Evolutionary conservation across 2,329 filamentous ascomycete species (phyloP).

Genomic region (Pseudodiploospora longispora): DNA sequence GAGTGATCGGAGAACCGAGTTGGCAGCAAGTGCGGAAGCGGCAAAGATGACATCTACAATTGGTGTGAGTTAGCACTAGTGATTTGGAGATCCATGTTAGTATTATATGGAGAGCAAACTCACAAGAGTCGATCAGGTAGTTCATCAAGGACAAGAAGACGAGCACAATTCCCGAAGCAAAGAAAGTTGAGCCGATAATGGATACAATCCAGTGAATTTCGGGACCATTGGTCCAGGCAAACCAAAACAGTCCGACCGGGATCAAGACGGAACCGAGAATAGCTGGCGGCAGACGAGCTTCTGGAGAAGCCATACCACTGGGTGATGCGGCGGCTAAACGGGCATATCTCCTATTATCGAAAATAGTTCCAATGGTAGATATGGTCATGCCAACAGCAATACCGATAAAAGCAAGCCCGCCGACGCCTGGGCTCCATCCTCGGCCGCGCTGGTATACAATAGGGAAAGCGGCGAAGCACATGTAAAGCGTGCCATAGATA

Average conservation of each 20-base stretch:
- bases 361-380: conserved; percentile 45
- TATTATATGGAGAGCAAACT: conserved; percentile 9
- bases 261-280: conserved; percentile 52
- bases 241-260: conserved; percentile 56
- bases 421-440: conserved; percentile 50
- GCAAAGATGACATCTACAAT: conserved; percentile 59
- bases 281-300: conserved; percentile 52
- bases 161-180: conserved; percentile 51
- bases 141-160: conserved; percentile 60
- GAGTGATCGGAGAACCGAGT: conserved; percentile 60
- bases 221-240: conserved; percentile 54
- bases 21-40: conserved; percentile 66
- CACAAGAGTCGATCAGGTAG: conserved; percentile 58
- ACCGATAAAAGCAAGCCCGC: conserved; percentile 55
- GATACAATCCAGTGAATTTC: conserved; percentile 50
- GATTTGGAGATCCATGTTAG: too few relatives aligned
- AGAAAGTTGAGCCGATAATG: conserved; percentile 33
- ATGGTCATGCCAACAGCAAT: conserved; percentile 54
- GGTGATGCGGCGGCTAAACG: conserved; percentile 32
- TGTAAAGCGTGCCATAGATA: conserved; percentile 46
- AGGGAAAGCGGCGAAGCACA: conserved; percentile 47
- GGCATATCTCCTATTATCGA: conserved; percentile 46
- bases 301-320: conserved; percentile 53
- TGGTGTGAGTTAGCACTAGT: conserved; percentile 9
- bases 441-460: conserved; percentile 53